Conservation (phyloP, 2,329 filamentous ascomycete genomes). For the Alternaria sp. region DNA sequence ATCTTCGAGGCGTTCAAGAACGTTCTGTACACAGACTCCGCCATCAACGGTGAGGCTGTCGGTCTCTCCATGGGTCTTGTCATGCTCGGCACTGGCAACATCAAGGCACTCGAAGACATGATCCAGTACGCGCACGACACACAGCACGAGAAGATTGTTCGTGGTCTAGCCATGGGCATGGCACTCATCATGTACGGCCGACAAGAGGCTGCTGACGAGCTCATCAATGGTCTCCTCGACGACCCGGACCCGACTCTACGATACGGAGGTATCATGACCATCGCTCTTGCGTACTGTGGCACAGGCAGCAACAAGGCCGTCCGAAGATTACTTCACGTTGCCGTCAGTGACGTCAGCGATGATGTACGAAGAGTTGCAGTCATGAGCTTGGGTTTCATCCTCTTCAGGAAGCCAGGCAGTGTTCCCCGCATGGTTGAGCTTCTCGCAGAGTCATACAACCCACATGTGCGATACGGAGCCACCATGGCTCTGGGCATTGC, state of each 20-base stretch:
- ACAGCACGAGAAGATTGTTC: constrained; percentile 98
- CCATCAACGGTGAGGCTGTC: constrained; percentile 95
- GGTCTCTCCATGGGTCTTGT: constrained; percentile 96
- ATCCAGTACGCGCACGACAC: constrained; percentile 97
- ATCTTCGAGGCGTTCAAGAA: constrained; percentile 91
- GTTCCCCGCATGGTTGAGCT: constrained; percentile 99
- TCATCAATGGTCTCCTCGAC: constrained; percentile 90
- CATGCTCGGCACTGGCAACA: constrained; percentile 97
- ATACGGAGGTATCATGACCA: constrained; percentile 98
- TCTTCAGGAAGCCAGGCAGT: constrained; percentile 96
- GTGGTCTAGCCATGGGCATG: constrained; percentile 94
- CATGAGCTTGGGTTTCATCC: constrained; percentile 96
- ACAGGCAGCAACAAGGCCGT: constrained; percentile 99
- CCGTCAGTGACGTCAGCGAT: constrained; percentile 97
- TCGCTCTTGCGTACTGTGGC: constrained; percentile 95
- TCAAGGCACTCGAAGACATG: constrained; percentile 93
- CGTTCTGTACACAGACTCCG: constrained; percentile 91
- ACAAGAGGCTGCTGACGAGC: constrained; percentile 91
- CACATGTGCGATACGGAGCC: constrained; percentile 95
- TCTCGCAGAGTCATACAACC: constrained; percentile 97
- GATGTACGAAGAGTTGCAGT: constrained; percentile 95
- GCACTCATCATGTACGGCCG: constrained; percentile 97
- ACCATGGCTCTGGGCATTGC: constrained; percentile 99
- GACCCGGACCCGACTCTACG: constrained; percentile 92
- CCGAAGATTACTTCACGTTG: constrained; percentile 90